Conservation (phyloP, 805 yeast species). For the Metschnikowia dekortorum region DNA sequence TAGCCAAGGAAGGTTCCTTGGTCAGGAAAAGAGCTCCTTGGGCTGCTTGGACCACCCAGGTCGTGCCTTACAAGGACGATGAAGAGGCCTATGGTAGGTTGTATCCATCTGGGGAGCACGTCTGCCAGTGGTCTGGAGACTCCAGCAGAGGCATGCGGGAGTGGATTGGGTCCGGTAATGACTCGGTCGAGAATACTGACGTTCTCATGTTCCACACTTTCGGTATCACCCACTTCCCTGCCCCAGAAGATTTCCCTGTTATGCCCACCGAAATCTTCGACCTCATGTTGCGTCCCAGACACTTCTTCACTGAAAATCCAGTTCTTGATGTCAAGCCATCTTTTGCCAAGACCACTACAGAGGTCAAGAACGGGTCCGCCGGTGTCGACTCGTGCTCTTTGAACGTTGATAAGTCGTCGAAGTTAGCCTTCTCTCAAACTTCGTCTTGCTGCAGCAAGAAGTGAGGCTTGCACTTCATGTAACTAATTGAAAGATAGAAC, state of each 20-base stretch:
- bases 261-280: slow-evolving; percentile 86
- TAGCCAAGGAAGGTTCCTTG: slow-evolving; percentile 70
- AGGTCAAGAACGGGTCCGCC: slow-evolving; percentile 35
- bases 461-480: background rate
- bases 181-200: slow-evolving; percentile 60
- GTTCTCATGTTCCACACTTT: slow-evolving; percentile 75
- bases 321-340: slow-evolving; percentile 72
- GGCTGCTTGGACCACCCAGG: slow-evolving; percentile 65
- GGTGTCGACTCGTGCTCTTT: slow-evolving; percentile 35
- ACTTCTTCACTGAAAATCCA: slow-evolving; percentile 75
- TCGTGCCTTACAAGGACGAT: slow-evolving; percentile 64
- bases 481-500: background rate
- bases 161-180: slow-evolving; percentile 64
- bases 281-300: slow-evolving; percentile 70
- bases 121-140: slow-evolving; percentile 71
- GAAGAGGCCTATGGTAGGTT: slow-evolving; percentile 50
- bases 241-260: slow-evolving; percentile 86
- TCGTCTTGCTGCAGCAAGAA: slow-evolving; percentile 26
- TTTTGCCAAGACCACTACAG: slow-evolving; percentile 37
- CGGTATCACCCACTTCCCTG: slow-evolving; percentile 82
- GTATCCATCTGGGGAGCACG: slow-evolving; percentile 78
- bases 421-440: slow-evolving; percentile 45
- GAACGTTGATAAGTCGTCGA: slow-evolving; percentile 44
- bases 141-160: slow-evolving; percentile 61
- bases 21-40: slow-evolving; percentile 81